A percentile compares a stretch with the other conserved stretches of the same genome.
These are phyloP conservation scores for Papiliotrema laurentii DNA, from an alignment of 1,284 basidiomycete species.

Conservation along the genomic window DNA sequence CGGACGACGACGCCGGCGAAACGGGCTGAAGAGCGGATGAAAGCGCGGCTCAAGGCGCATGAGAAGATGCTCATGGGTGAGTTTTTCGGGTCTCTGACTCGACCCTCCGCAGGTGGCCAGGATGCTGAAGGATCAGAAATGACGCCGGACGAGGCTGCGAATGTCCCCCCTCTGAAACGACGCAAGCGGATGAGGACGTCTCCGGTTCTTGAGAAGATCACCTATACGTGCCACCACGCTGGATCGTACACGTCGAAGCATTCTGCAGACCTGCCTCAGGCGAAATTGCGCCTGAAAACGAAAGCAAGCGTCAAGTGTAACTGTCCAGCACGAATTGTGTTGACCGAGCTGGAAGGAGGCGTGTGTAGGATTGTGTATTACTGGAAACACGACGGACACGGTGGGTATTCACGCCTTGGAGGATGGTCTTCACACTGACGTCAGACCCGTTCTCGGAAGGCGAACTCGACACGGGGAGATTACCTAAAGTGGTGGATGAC, in stretches of 20 bases:
- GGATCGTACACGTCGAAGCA: constrained; percentile 41
- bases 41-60: constrained; percentile 37
- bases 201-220: constrained; percentile 39
- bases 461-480: constrained; percentile 32
- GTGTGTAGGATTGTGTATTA: constrained; percentile 37
- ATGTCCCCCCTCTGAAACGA: constrained; percentile 35
- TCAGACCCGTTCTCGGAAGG: constrained; percentile 37
- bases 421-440: constrained; percentile 1
- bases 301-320: constrained; percentile 46
- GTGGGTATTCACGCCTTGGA: constrained; percentile 22
- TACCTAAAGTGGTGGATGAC: constrained; percentile 41
- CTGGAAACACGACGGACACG: constrained; percentile 45
- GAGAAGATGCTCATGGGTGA: constrained; percentile 28
- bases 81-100: constrained; percentile 12
- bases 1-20: constrained; percentile 43
- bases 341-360: constrained; percentile 38
- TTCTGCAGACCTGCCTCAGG: constrained; percentile 30
- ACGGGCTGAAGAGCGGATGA: constrained; percentile 39
- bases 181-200: constrained; percentile 34
- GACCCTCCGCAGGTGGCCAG: neutral
- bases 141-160: constrained; percentile 33
- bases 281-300: constrained; percentile 41
- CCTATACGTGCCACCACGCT: constrained; percentile 45
- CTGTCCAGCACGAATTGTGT: constrained; percentile 38
- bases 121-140: constrained; percentile 13